Conservation (phyloP, 2,329 filamentous ascomycete genomes). For the Cladosporium sp. region DNA sequence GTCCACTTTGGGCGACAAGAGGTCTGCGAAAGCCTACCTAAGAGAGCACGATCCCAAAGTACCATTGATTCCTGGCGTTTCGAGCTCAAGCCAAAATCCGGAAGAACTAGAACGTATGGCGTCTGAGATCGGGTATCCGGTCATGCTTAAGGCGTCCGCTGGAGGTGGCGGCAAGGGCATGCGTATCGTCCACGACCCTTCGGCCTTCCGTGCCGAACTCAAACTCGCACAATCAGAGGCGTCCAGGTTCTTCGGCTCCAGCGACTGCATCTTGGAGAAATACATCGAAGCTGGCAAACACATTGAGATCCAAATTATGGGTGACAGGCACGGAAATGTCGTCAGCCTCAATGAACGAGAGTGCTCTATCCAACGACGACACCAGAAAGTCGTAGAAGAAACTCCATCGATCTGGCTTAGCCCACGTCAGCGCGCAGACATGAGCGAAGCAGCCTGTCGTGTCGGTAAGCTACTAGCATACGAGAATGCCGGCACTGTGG, state of each 20-base stretch:
- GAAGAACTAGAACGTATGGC: slow-evolving; percentile 28
- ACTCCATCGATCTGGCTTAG: slow-evolving; percentile 1
- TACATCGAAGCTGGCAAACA: slow-evolving; percentile 62
- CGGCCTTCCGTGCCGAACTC: slow-evolving; percentile 28
- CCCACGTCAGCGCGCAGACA: slow-evolving; percentile 31
- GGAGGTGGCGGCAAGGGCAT: slow-evolving; percentile 52
- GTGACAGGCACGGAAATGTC: slow-evolving; percentile 71
- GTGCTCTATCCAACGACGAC: slow-evolving; percentile 77
- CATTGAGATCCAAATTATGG: slow-evolving; percentile 85
- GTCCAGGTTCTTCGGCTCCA: slow-evolving; percentile 27
- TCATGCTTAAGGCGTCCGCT: slow-evolving; percentile 53
- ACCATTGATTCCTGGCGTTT: slow-evolving; percentile 23
- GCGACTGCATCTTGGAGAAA: slow-evolving; percentile 24
- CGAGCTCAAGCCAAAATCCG: slow-evolving; percentile 21
- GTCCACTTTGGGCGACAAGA: slow-evolving; percentile 38
- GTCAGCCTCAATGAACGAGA: slow-evolving; percentile 81
- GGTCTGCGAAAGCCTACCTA: slow-evolving; percentile 32
- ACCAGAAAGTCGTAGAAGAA: slow-evolving; percentile 86
- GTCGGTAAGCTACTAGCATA: slow-evolving; percentile 36
- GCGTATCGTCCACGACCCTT: slow-evolving; percentile 38
- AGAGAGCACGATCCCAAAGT: slow-evolving; percentile 31
- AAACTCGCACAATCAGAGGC: slow-evolving; percentile 41
- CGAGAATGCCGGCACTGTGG: slow-evolving; percentile 47
- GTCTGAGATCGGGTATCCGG: slow-evolving; percentile 34
- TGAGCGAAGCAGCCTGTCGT: slow-evolving; percentile 14